Percentiles rank a stretch among this genome's conserved stretches.
Evolutionary conservation across 148 eudicot genomes (phyloP).

Genomic region (Oxyria digyna): DNA sequence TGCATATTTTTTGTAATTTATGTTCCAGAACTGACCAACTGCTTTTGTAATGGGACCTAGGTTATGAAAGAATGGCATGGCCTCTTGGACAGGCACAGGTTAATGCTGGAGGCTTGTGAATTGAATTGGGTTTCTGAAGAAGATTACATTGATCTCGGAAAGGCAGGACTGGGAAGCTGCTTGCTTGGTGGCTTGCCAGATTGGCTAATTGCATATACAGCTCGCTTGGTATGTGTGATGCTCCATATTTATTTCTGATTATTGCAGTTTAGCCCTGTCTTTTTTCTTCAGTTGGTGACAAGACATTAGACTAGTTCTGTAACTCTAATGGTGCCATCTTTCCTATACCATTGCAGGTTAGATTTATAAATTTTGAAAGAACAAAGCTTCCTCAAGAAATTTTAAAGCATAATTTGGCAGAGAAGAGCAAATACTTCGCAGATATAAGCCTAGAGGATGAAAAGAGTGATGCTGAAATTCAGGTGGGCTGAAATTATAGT

Average conservation of each 20-base stretch:
- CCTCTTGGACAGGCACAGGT: conserved; percentile 57
- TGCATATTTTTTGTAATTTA: not conserved
- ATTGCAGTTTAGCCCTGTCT: not conserved
- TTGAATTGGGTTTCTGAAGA: conserved; percentile 85
- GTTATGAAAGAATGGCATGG: conserved; percentile 90
- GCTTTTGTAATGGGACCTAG: conserved; percentile 23
- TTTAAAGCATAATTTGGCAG: conserved; percentile 73
- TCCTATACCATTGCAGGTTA: conserved; percentile 40
- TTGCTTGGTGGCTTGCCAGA: conserved; percentile 92
- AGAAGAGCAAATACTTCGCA: conserved; percentile 69
- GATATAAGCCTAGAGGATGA: conserved; percentile 68
- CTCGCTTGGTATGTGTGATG: conserved; percentile 54
- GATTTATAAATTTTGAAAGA: conserved; percentile 84
- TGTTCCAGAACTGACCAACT: not conserved
- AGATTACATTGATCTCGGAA: conserved; percentile 81
- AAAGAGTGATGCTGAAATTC: conserved; percentile 87
- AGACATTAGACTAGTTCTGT: not conserved
- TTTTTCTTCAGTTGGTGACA: not conserved
- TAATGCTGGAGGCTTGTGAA: conserved; percentile 89
- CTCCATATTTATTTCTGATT: not conserved
- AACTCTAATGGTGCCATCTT: not conserved
- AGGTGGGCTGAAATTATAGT: conserved; percentile 30
- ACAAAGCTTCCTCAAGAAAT: conserved; percentile 84
- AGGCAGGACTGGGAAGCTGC: conserved; percentile 90
- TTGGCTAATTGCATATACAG: conserved; percentile 93